Evolutionary conservation across 2,329 filamentous ascomycete genomes (phyloP).

Genomic region (Trichoderma breve): DNA sequence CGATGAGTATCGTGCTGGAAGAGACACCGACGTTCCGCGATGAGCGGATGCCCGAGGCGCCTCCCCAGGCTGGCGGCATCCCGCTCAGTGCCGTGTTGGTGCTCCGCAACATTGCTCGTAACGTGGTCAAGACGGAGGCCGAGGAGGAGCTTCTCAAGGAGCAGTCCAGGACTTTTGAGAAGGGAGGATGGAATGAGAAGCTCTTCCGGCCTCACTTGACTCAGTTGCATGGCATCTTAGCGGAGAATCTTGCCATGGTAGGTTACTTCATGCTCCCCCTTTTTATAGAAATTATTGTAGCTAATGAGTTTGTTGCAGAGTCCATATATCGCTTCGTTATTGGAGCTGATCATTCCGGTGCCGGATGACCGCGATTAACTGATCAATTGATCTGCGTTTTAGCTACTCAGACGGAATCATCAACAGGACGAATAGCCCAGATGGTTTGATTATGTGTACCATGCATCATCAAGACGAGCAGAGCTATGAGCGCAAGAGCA

Average conservation of each 20-base stretch:
- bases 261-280: slow-evolving; percentile 26
- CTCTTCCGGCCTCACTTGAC: slow-evolving; percentile 65
- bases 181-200: slow-evolving; percentile 62
- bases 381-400: not conserved
- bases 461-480: not conserved
- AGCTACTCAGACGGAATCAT: not conserved
- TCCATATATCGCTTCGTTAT: slow-evolving; percentile 41
- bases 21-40: slow-evolving; percentile 57
- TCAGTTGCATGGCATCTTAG: slow-evolving; percentile 66
- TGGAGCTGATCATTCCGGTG: slow-evolving; percentile 38
- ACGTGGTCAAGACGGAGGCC: slow-evolving; percentile 59
- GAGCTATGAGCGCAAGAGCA: not conserved
- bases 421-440: not conserved
- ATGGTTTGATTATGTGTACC: not conserved
- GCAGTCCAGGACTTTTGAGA: slow-evolving; percentile 42
- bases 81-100: slow-evolving; percentile 77
- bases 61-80: slow-evolving; percentile 68
- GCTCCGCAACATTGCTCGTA: slow-evolving; percentile 73
- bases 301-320: slow-evolving; percentile 29
- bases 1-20: slow-evolving; percentile 53
- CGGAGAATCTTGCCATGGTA: slow-evolving; percentile 64
- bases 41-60: slow-evolving; percentile 56
- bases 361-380: slow-evolving; percentile 25
- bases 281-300: not conserved
- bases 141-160: slow-evolving; percentile 55